Conservation (phyloP, 2,329 filamentous ascomycete genomes). For the Ophiostoma sp. region DNA sequence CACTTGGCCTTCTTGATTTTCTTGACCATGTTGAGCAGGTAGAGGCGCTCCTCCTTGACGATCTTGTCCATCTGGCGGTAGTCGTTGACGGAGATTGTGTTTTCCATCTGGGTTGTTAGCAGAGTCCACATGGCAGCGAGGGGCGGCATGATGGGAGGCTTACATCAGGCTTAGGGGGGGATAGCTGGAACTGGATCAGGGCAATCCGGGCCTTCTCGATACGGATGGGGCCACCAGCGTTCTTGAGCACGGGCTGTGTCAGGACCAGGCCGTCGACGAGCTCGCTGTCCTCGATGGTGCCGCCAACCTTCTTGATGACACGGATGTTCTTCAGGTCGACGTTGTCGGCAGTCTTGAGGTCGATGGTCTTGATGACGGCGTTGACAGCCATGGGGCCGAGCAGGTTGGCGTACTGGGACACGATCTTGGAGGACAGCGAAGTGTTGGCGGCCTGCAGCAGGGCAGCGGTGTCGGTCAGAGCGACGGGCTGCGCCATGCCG, state of each 20-base stretch:
- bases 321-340: constrained; percentile 95
- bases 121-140: constrained; percentile 14
- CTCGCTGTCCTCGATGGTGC: constrained; percentile 97
- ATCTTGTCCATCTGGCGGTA: constrained; percentile 99
- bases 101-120: constrained; percentile 70
- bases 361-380: constrained; percentile 90
- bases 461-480: constrained; percentile 77
- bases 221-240: constrained; percentile 77
- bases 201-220: constrained; percentile 98
- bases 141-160: constrained; percentile 17
- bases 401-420: constrained; percentile 91
- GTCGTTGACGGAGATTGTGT: constrained; percentile 98
- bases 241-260: constrained; percentile 89
- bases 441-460: constrained; percentile 96
- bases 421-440: constrained; percentile 96
- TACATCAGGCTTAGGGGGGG: constrained; percentile 93
- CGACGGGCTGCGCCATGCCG: constrained; percentile 92
- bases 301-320: constrained; percentile 95
- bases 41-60: constrained; percentile 96
- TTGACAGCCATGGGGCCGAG: constrained; percentile 98
- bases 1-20: constrained; percentile 99
- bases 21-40: constrained; percentile 97
- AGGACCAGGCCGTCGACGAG: constrained; percentile 92
- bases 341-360: constrained; percentile 90
- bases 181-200: constrained; percentile 97